Percentiles rank a stretch among this genome's conserved stretches.
Conservation (phyloP, 225 moss, liverwort and hornwort species). For the Polytrichum commune region DNA sequence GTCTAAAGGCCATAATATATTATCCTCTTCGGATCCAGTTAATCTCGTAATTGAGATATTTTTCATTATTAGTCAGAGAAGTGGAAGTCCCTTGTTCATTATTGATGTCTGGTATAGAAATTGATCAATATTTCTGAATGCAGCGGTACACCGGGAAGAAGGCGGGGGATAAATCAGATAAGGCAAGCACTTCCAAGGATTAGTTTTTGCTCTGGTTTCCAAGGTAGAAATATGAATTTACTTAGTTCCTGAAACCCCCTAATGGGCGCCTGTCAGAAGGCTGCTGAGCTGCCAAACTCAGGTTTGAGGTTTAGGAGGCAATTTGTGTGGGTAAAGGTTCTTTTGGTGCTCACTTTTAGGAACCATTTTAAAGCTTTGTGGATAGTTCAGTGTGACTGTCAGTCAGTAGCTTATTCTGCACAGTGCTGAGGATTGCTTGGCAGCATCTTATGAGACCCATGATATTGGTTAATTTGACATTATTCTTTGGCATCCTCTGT, state of each 20-base stretch:
- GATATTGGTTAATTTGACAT: not conserved
- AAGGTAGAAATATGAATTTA: conserved; percentile 1
- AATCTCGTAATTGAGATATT: conserved; percentile 13
- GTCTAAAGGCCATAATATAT: not conserved
- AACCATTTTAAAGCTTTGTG: too few species aligned
- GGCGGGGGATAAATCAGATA: conserved; percentile 61
- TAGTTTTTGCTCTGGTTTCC: conserved; percentile 57
- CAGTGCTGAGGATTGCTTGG: not conserved
- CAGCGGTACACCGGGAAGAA: conserved; percentile 97
- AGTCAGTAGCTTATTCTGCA: not conserved
- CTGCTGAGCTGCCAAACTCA: not conserved
- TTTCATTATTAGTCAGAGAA: conserved; percentile 15
- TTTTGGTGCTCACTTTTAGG: too few species aligned
- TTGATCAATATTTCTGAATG: conserved; percentile 26
- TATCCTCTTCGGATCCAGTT: not conserved
- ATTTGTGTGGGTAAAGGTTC: not conserved
- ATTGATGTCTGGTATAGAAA: conserved; percentile 10
- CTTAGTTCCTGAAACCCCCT: not conserved
- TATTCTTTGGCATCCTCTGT: not conserved
- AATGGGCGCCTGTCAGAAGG: not conserved
- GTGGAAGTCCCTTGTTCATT: conserved; percentile 21
- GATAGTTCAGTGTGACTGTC: too few species aligned
- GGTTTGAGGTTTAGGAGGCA: conserved; percentile 5
- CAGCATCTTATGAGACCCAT: conserved; percentile 8
- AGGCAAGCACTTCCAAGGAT: conserved; percentile 99